These are phyloP conservation scores for Dendrocalamus latiflorus DNA, from an alignment of 202 grass and related monocot genomes.

Conservation along the genomic window DNA sequence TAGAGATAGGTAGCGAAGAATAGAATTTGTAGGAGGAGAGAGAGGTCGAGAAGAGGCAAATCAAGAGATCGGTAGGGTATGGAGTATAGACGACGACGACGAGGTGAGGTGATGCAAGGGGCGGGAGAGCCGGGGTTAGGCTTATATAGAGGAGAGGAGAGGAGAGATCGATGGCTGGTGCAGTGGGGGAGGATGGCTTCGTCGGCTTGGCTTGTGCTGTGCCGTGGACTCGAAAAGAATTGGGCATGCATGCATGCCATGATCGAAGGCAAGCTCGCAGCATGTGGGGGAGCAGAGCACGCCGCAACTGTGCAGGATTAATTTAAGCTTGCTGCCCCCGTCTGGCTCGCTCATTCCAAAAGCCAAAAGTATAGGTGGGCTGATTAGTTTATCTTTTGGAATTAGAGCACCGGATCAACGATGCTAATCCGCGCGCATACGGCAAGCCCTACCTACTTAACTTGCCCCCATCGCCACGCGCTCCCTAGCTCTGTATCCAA, in stretches of 20 bases:
- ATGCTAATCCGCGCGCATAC: slow-evolving; percentile 25
- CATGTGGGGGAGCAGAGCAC: slow-evolving; percentile 38
- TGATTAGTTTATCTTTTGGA: slow-evolving; percentile 20
- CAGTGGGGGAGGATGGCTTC: background rate
- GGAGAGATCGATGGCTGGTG: background rate
- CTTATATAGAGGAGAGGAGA: slow-evolving; percentile 37
- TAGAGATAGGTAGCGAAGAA: background rate
- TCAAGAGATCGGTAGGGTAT: background rate
- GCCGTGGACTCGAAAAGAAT: background rate
- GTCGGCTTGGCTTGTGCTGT: background rate
- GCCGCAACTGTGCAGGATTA: slow-evolving; percentile 39
- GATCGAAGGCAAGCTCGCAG: background rate
- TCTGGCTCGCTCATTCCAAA: background rate
- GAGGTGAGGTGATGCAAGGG: slow-evolving; percentile 21
- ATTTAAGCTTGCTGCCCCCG: slow-evolving; percentile 22
- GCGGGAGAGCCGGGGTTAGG: slow-evolving; percentile 25
- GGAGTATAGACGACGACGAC: background rate
- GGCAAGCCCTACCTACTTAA: background rate
- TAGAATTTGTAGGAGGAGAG: background rate
- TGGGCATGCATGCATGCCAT: background rate
- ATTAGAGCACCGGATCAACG: slow-evolving; percentile 22
- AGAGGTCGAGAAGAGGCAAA: background rate
- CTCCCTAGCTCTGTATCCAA: background rate
- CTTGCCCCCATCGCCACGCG: background rate
- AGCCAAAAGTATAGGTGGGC: slow-evolving; percentile 31